Base-by-base conservation (phyloP, 768 basidiomycete species). In the Russula sp. region DNA sequence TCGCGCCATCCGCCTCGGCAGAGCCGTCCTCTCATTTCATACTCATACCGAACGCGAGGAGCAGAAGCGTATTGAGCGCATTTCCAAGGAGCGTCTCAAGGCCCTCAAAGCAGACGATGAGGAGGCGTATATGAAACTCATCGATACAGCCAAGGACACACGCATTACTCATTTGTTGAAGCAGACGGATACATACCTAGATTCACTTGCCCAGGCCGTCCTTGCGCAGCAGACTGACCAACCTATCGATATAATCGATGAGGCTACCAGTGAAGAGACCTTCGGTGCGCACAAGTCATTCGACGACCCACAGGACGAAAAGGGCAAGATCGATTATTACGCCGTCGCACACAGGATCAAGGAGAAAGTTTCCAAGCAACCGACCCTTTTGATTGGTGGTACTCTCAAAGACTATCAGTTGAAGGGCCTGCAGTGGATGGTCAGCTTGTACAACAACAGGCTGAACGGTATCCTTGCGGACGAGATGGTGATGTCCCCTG, bases 61-160 rank as follows among this genome's bases (percentile, higher is more conserved):
- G 74, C 92, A 95, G 82, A 94, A 94, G 74, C 84, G 96, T 32
- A 90, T 99, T 68, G 97, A 98, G 76, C 81, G 94, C 60, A 86
- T 99, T 50, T 87, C 90, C 51, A 98, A 98, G 78, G 97, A 98
- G 75, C 94, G 95, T 91, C 78, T 99, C 66, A 94, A 91, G 78
- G 97, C 96, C 8, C 85, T 98, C 68, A 94, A 96, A 77, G 90
- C 90, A 34, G 95, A 98, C 72, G 96, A 99, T 77, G 97, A 99
- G 78, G 97, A 98, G 76, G 95, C 93, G n/a, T 99, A 99, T 75
- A 88, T 98, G 84, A 94, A 94, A 73, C 89, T 99, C 70, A 92
- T 99, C 70, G 97, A 98, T 74, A 97, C 95, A 18, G 96, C 96
- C 62, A 99, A 99, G 74, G 97, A 99, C 71, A 98, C 96, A 10